These are phyloP conservation scores for Metschnikowia orientalis DNA, from an alignment of 805 yeast species.

Conservation along the genomic window DNA sequence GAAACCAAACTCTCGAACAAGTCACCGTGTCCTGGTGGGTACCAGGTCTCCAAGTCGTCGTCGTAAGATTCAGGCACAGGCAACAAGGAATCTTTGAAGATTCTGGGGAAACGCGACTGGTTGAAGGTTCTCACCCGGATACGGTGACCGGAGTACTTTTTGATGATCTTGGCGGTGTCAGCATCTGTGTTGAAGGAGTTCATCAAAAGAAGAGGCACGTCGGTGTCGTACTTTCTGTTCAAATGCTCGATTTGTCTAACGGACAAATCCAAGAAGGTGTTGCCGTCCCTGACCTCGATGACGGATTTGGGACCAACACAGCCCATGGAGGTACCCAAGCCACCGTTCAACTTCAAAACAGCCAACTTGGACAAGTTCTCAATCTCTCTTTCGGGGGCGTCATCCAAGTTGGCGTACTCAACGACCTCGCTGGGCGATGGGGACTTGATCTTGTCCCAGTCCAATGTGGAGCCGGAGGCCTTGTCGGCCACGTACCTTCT, in stretches of 20 bases:
- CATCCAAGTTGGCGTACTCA: conserved; percentile 52
- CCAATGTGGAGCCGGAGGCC: conserved; percentile 77
- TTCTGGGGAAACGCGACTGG: conserved; percentile 97
- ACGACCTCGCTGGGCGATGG: conserved; percentile 89
- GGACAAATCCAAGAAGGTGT: conserved; percentile 89
- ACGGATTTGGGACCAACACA: conserved; percentile 99
- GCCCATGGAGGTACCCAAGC: conserved; percentile 98
- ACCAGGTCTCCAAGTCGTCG: conserved; percentile 85
- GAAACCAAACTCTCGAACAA: conserved; percentile 84
- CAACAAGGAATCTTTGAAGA: conserved; percentile 88
- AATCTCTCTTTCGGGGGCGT: conserved; percentile 23
- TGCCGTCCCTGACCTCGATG: conserved; percentile 97
- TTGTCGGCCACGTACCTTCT: conserved; percentile 89
- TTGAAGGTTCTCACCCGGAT: conserved; percentile 92
- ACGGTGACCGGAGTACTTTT: conserved; percentile 95
- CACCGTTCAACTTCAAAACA: conserved; percentile 95
- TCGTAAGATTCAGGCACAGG: conserved; percentile 82
- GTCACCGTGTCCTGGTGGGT: conserved; percentile 99
- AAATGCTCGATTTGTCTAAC: conserved; percentile 96
- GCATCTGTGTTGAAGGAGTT: conserved; percentile 97
- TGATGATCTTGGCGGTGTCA: conserved; percentile 91
- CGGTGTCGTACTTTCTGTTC: conserved; percentile 84
- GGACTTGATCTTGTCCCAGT: conserved; percentile 94
- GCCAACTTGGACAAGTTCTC: conserved; percentile 76
- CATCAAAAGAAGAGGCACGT: conserved; percentile 95